Conservation (phyloP, 805 yeast genomes). For the Barnettozyma vustinii region DNA sequence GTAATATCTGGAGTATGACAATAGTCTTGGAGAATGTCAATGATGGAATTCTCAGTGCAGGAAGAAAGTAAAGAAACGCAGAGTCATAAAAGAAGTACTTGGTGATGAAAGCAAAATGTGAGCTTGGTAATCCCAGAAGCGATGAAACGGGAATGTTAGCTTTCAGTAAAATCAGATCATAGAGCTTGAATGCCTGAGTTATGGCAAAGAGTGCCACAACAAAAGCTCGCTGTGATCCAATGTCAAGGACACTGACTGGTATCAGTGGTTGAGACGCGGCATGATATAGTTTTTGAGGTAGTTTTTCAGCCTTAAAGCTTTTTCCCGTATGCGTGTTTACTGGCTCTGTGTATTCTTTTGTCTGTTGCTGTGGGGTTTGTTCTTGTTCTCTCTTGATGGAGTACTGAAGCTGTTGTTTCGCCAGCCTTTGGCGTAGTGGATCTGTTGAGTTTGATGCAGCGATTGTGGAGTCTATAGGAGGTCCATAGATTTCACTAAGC, state of each 20-base stretch:
- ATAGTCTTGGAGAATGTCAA: constrained; percentile 57
- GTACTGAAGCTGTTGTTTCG: constrained; percentile 14
- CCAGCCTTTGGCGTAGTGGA: constrained; percentile 14
- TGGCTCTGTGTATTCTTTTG: constrained; percentile 3
- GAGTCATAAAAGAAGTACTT: constrained; percentile 77
- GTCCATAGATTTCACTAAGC: constrained; percentile 24
- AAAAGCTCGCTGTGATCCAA: constrained; percentile 70
- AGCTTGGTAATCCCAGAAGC: constrained; percentile 33
- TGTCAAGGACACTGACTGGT: constrained; percentile 61
- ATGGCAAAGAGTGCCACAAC: constrained; percentile 60
- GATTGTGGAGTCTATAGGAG: constrained; percentile 12
- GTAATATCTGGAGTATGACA: constrained; percentile 42
- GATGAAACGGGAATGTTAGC: constrained; percentile 33
- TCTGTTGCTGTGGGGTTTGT: neutral
- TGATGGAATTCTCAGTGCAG: constrained; percentile 71
- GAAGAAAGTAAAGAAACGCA: constrained; percentile 60
- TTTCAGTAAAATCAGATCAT: constrained; percentile 60
- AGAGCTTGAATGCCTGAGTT: constrained; percentile 83
- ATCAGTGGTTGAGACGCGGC: constrained; percentile 37
- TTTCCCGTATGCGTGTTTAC: neutral
- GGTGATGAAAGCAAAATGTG: constrained; percentile 54
- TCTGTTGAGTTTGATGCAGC: constrained; percentile 8
- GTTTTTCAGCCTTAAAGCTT: constrained; percentile 2
- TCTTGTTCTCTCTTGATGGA: constrained; percentile 3
- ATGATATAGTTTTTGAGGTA: constrained; percentile 8